Evolutionary conservation across 176 grass and related monocot species (phyloP), one percentile per base, ranked within the genome.

Genomic region (Phragmites australis): DNA sequence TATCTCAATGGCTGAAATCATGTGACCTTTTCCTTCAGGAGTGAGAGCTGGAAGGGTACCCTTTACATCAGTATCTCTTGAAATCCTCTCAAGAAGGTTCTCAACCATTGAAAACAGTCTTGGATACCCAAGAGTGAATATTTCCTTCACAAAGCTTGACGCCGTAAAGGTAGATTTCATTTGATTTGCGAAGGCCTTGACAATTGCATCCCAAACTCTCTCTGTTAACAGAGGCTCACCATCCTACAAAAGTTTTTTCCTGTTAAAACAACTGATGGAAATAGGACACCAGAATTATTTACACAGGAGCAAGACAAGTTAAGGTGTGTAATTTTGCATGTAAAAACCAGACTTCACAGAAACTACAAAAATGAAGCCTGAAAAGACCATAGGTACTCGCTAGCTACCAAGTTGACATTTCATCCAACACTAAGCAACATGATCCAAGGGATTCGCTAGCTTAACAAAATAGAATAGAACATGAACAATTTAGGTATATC

Each of bases 121-220:
- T 6, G 96, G 96, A 73, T 93, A 99, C 15, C 93, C 96, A 81
- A 95, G 83, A 67, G 96, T 99, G 88, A 99, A 99, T 81, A 94
- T 89, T 91, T 99, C 96, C 81, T 99, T 99, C 60, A 95, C 96
- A 84, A 99, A 99, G 69, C 96, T 99, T 57, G 96, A 99, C 0
- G 90, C 96, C 1, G 90, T 95, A 67, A 93, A 93, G 56, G 90
- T 80, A 68, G 96, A 95, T 81, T 95, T 99, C 86, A 99, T 92
- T 87, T 99, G 96, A 64, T 55, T 91, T 72, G 92, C 92, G 82
- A 99, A 99, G 52, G 93, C 90, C 78, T 95, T 99, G 17, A 99
- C 96, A 83, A 99, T 81, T 8, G 96, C 96, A 82, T 99, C 92
- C 96, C 96, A 99, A 34, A 99, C 96, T 68, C 92, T 88, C 76